Evolutionary conservation across 2,329 filamentous ascomycete species (phyloP), one percentile per base, ranked within the genome.

Genomic region (Talaromyces sp.): DNA sequence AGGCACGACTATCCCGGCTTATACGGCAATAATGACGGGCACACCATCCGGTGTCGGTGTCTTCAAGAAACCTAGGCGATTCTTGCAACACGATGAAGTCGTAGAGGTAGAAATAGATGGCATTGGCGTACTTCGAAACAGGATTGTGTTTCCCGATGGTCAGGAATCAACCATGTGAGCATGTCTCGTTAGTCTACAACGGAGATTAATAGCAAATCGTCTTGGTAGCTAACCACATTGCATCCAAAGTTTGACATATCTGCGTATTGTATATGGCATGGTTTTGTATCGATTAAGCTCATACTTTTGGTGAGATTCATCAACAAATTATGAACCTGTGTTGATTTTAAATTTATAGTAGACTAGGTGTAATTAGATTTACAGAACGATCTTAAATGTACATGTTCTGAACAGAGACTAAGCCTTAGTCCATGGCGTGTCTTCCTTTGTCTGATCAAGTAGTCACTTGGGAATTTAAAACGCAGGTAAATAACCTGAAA

Each of bases 21-120:
- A 77, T 5, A 80, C 76, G 2, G 60, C 79, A 22, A 77, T 81
- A 54, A 75, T 80, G 72, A 80, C 78, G 1, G 79, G 79, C 4
- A 81, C 81, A 3, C 75, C 76, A 1, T 69, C 71, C 10, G 74
- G 75, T 0, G 70, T 76, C 1, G 73, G 75, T 22, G 59, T 19
- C 9, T 62, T 65, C 22, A 24, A 47, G 31, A 62, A 24, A 37
- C 64, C 64, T 6, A 35, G 33, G 9, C 37, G 16, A 16, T 58
- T 62, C 14, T 66, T 69, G 31, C 8, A 62, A 35, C 24, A 69
- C 49, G 60, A 61, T 1, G 69, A 70, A 63, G 39, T 66, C 3
- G 66, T 70, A 2, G 67, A 69, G 63, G 66, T 69, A 16, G 64
- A 68, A 41, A 50, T 69, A 5, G 39, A 41, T n/a, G 66, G 67